A percentile compares a stretch with the other conserved stretches of the same genome.
Evolutionary conservation across 176 grass and related monocot genomes (phyloP).

Genomic region (Tillandsia leiboldiana): DNA sequence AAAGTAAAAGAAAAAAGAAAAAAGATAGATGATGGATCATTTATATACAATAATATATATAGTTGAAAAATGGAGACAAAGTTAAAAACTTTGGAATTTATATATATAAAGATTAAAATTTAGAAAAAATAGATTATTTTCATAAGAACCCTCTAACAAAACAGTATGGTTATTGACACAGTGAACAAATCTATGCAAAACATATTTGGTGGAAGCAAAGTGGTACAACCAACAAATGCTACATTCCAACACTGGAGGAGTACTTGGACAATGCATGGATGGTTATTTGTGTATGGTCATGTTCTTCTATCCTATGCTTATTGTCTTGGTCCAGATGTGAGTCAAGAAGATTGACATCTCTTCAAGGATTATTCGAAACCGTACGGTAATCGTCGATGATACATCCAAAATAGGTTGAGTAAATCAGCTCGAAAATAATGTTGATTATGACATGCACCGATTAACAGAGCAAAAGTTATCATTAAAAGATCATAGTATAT

Average conservation of each 20-base stretch:
- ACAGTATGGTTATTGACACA: neutral
- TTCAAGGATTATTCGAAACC: neutral
- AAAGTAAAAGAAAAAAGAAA: too few species aligned
- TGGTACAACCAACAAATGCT: constrained; percentile 14
- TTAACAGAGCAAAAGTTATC: too few species aligned
- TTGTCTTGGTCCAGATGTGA: neutral
- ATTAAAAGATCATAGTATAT: too few species aligned
- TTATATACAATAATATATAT: too few species aligned
- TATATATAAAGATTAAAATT: too few species aligned
- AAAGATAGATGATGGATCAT: too few species aligned
- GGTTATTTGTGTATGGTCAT: neutral
- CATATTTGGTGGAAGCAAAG: constrained; percentile 19
- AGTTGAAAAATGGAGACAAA: too few species aligned
- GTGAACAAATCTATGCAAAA: constrained; percentile 26
- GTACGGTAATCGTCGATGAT: neutral
- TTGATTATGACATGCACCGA: too few species aligned
- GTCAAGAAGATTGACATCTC: constrained; percentile 12
- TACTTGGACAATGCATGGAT: constrained; percentile 25
- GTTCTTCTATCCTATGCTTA: neutral
- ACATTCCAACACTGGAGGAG: constrained; percentile 17
- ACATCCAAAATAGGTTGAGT: constrained; percentile 12
- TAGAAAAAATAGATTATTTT: neutral
- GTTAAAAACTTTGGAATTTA: too few species aligned
- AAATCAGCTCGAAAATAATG: neutral
- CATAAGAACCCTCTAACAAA: neutral